Evolutionary conservation across 83 land plant species (phyloP), one percentile per base, ranked within the genome.

Genomic region (Thuja plicata): DNA sequence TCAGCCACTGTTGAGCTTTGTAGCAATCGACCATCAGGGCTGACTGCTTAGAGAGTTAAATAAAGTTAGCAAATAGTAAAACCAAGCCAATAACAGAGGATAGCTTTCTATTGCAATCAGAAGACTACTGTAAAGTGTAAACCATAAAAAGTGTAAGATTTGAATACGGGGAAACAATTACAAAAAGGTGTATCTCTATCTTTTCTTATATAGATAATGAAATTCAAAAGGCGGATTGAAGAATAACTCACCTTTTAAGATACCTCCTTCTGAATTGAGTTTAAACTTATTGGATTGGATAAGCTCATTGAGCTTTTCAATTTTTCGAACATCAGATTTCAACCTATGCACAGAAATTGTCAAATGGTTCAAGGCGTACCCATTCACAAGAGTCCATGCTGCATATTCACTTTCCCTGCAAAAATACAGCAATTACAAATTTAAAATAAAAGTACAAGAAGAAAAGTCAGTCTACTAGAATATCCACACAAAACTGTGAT

Each of bases 1-100:
- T 98, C 99, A 66, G 99, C 99, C 24, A 98, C 97, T 15, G 99
- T 96, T 70, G 99, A 98, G 87, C 99, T 98, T 94, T 98, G 99
- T 90, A 91, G 91, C 87, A 98, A 91, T 37, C 96, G 96, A 76
- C 99, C 99, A 93, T 98, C 99, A 86, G 99, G 99, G 84, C 99
- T 98, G 79, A 97, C 99, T 98, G 96, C 38, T 85, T 9, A 86
- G 10, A 73, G 54, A 60, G 35, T n/a, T 62, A 24, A 87, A 57
- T 45, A 19, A 37, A 70, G 48, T 88, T 81, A 89, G 85, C 32
- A 88, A 10, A 45, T 81, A 89, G 85, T 45, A 88, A 21, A 45
- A 50, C 73, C 41, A 35, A 35, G 12, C n/a, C 45, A 35, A 60
- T 38, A 34, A 57, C 38, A 60, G 46, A 60, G 13, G 8, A 86